Evolutionary conservation across 2,329 filamentous ascomycete species (phyloP), one percentile per base, ranked within the genome.

Genomic region (Thielaviopsis musarum): DNA sequence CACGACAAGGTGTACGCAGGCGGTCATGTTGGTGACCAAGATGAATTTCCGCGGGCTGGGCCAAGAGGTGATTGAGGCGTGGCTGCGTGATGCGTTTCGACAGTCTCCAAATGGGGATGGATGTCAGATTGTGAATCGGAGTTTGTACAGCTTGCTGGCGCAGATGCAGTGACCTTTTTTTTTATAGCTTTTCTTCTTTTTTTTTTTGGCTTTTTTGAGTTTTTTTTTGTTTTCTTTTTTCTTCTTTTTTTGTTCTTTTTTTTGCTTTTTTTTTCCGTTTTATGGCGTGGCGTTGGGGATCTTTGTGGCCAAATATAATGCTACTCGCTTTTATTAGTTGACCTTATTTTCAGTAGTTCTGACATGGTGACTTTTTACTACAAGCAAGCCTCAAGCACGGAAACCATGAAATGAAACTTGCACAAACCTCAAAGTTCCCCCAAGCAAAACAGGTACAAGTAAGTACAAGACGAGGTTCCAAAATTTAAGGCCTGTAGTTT

Each of bases 1-100:
- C n/a, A 71, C 69, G 2, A 69, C 67, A 0, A 64, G 65, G 4
- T 71, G 70, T 59, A 63, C 64, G 1, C 66, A 68, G 21, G 70
- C 70, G 5, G 70, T 68, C 49, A 59, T 64, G 1, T 66, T 71
- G 48, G 67, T 72, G 22, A 56, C 64, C 41, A 64, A 70, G 60
- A 66, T 68, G 51, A 70, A 70, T 56, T 66, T 65, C 61, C 64
- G 64, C 41, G 66, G 66, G 9, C 54, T 69, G 19, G 66, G 63
- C 12, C 49, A 53, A 5, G 21, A 26, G 19, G 54, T 56, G 19
- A 63, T 69, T n/a, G 60, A 58, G 38, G 52, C 55, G 15, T 69
- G 64, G 65, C 62, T 70, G 10, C 61, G 65, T 52, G 60, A 62
- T 17, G 68, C 68, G 1, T 70, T 68, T 59, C 64, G 67, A 30